These are phyloP conservation scores for Exophiala sp. DNA, from an alignment of 2,329 filamentous ascomycete genomes.

Conservation along the genomic window DNA sequence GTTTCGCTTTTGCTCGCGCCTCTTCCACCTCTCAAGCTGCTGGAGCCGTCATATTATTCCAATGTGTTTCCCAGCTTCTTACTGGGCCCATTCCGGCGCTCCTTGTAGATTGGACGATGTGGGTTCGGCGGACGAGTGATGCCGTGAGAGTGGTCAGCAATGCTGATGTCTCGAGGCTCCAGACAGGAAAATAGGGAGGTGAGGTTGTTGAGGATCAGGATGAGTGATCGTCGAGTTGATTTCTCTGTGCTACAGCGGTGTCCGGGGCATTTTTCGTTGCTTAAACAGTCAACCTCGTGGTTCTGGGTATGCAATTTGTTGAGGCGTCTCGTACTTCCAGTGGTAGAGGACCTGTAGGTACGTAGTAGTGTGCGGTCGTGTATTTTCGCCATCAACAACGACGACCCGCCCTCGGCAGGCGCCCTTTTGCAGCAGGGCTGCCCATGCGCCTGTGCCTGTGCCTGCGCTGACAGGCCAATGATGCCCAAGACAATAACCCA, in stretches of 20 bases:
- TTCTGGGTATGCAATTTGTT: not conserved
- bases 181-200: not conserved
- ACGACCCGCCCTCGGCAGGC: not conserved
- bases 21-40: not conserved
- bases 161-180: not conserved
- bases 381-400: not conserved
- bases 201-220: not conserved
- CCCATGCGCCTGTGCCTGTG: not conserved
- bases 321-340: not conserved
- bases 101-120: not conserved
- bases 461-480: not conserved
- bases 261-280: not conserved
- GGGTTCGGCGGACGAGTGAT: not conserved
- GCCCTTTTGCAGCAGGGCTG: not conserved
- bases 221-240: not conserved
- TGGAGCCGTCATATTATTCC: not conserved
- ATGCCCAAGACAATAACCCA: not conserved
- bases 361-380: not conserved
- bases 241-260: not conserved
- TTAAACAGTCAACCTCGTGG: not conserved
- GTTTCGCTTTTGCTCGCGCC: not conserved
- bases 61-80: not conserved
- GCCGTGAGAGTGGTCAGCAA: not conserved
- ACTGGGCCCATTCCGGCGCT: not conserved
- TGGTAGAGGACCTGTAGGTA: not conserved